Evolutionary conservation across 2,329 filamentous ascomycete genomes (phyloP).

Genomic region (Mycosphaerelloides madeirae): DNA sequence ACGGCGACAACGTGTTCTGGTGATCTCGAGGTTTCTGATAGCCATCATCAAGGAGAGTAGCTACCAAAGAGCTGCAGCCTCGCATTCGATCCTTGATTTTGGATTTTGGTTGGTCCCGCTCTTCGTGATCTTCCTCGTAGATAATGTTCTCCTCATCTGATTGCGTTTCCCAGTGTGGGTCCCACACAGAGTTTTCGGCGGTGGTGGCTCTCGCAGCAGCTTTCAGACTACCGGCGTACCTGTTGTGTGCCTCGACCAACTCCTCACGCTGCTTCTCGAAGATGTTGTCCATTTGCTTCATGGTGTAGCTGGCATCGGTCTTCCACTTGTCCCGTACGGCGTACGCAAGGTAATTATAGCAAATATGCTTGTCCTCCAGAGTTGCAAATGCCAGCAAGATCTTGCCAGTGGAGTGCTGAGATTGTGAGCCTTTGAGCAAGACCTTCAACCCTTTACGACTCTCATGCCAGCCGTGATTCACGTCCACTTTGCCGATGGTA

Average conservation of each 20-base stretch:
- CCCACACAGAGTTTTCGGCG: too few species aligned
- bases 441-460: not conserved
- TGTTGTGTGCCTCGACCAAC: not conserved
- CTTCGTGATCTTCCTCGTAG: slow-evolving; percentile 3
- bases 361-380: not conserved
- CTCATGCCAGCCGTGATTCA: not conserved
- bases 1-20: not conserved
- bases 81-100: slow-evolving; percentile 8
- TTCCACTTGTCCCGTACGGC: not conserved
- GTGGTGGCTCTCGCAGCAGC: not conserved
- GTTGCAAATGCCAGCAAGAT: slow-evolving; percentile 10
- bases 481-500: slow-evolving; percentile 4
- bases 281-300: not conserved
- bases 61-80: not conserved
- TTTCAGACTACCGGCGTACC: not conserved
- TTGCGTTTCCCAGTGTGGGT: too few species aligned
- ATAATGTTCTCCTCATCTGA: slow-evolving; percentile 9
- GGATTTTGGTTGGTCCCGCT: not conserved
- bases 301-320: not conserved
- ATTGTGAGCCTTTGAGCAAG: slow-evolving; percentile 7
- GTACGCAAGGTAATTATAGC: not conserved
- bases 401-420: slow-evolving; percentile 6
- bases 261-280: not conserved
- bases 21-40: slow-evolving; percentile 2
- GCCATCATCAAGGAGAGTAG: not conserved